Evolutionary conservation across 2,329 filamentous ascomycete species (phyloP).

Genomic region (Alternaria gansuensis): DNA sequence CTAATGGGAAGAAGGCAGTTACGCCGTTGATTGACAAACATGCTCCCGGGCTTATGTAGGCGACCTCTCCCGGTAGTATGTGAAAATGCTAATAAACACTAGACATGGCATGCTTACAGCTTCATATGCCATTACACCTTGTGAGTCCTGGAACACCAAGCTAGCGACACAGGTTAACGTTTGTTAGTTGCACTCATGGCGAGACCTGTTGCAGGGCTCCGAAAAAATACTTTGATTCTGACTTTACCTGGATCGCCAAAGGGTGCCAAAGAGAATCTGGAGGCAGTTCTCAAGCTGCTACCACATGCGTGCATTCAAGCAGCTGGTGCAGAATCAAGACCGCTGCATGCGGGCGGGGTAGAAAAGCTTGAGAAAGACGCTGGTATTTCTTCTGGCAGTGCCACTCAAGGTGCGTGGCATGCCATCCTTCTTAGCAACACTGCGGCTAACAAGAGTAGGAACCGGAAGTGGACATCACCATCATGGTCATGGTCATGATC

Average conservation of each 20-base stretch:
- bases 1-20: constrained; percentile 69
- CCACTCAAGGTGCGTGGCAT: constrained; percentile 26
- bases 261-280: constrained; percentile 90
- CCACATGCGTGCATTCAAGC: constrained; percentile 95
- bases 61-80: neutral
- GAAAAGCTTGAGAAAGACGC: constrained; percentile 86
- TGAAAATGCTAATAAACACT: constrained; percentile 22
- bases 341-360: constrained; percentile 80
- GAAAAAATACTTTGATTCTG: constrained; percentile 81
- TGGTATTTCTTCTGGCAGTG: constrained; percentile 56
- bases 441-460: constrained; percentile 22
- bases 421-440: neutral
- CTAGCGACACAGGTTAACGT: constrained; percentile 26
- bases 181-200: constrained; percentile 91
- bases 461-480: constrained; percentile 50
- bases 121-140: constrained; percentile 86
- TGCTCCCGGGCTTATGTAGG: constrained; percentile 83
- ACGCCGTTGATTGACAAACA: constrained; percentile 80
- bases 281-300: constrained; percentile 86
- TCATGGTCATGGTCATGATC: constrained; percentile 65
- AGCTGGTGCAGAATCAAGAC: constrained; percentile 80
- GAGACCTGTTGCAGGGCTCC: constrained; percentile 86
- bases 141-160: constrained; percentile 63
- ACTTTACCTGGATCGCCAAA: constrained; percentile 96
- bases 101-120: constrained; percentile 91